Percentiles rank a stretch among this genome's conserved stretches.
Conservation (phyloP, 331 rosid species). For the Stylosanthes scabra region DNA sequence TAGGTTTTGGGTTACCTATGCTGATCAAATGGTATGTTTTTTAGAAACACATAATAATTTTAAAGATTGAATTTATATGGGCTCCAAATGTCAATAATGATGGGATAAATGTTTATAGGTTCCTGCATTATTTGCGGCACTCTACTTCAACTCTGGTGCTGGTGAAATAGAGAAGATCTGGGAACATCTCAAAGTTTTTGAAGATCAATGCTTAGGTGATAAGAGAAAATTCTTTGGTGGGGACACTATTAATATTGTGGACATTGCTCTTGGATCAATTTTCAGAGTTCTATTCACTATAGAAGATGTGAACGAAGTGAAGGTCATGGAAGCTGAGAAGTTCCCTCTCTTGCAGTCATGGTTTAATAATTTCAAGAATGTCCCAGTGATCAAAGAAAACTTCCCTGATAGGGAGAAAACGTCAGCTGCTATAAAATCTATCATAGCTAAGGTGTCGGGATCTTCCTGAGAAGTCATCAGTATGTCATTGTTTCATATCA, state of each 20-base stretch:
- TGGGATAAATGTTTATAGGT: neutral
- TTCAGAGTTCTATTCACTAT: neutral
- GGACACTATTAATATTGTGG: conserved; percentile 26
- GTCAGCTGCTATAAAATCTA: neutral
- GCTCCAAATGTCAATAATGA: neutral
- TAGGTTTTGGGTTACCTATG: conserved; percentile 49
- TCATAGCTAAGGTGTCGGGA: neutral
- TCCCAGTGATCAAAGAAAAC: conserved; percentile 30
- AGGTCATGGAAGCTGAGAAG: conserved; percentile 26
- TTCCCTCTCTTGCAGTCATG: conserved; percentile 37
- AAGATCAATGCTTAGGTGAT: conserved; percentile 4
- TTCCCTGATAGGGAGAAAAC: conserved; percentile 14
- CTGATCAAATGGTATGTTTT: conserved; percentile 38
- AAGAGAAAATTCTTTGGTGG: conserved; percentile 17
- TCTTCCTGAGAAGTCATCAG: conserved; percentile 1
- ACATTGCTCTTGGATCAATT: conserved; percentile 19
- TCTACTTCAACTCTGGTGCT: neutral
- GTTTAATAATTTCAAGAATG: conserved; percentile 30
- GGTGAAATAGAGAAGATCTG: conserved; percentile 5
- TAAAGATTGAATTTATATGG: neutral
- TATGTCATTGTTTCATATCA: neutral
- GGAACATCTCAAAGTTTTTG: conserved; percentile 25
- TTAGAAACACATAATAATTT: neutral
- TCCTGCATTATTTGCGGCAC: neutral
- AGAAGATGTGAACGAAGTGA: neutral